Percentiles rank a stretch among this genome's conserved stretches.
Evolutionary conservation across 257 asterid genomes (phyloP).

Genomic region (Nicotiana attenuata): DNA sequence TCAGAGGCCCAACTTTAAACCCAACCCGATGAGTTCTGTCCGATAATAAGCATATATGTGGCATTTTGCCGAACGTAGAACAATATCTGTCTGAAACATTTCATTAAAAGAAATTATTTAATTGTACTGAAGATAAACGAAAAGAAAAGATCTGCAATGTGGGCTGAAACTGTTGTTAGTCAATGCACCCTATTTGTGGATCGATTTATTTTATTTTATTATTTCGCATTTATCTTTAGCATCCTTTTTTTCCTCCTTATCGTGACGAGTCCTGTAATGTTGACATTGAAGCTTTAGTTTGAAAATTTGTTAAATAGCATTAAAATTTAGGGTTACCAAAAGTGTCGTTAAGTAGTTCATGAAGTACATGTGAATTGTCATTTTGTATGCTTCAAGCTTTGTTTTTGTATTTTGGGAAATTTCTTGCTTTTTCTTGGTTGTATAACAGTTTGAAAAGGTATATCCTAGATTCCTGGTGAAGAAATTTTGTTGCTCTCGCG

Average conservation of each 20-base stretch:
- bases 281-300: background rate
- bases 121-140: background rate
- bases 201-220: too few relatives aligned
- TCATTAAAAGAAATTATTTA: background rate
- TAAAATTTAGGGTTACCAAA: background rate
- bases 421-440: background rate
- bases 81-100: background rate
- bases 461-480: background rate
- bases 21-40: background rate
- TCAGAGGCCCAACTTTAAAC: background rate
- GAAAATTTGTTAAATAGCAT: background rate
- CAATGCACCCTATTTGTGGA: background rate
- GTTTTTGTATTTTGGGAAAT: background rate
- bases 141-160: background rate
- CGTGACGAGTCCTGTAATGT: background rate
- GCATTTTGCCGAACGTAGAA: background rate
- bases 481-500: background rate
- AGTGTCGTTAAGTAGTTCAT: conserved; percentile 4
- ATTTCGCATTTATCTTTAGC: background rate
- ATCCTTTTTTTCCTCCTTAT: background rate
- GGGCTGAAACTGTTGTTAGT: background rate
- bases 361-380: conserved; percentile 7
- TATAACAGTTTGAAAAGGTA: background rate
- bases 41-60: background rate
- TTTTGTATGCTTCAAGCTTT: conserved; percentile 7